A percentile compares a stretch with the other conserved stretches of the same genome.
Evolutionary conservation across 257 asterid genomes (phyloP).

Genomic region (Nicotiana attenuata): DNA sequence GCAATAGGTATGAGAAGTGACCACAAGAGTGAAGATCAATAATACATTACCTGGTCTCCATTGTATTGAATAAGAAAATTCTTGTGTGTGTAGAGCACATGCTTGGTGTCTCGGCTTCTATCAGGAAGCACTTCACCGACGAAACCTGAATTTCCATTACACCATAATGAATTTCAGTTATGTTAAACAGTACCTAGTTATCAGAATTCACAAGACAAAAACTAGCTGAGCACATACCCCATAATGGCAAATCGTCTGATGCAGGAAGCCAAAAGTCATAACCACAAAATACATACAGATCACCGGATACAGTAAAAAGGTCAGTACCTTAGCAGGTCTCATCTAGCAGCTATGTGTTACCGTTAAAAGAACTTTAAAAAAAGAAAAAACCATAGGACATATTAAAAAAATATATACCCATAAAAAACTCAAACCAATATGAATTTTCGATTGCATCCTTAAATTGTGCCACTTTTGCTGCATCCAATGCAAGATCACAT

Average conservation of each 20-base stretch:
- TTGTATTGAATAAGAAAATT: slow-evolving; percentile 59
- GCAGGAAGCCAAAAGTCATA: slow-evolving; percentile 15
- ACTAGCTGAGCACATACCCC: slow-evolving; percentile 50
- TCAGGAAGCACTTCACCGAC: slow-evolving; percentile 64
- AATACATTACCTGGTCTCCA: slow-evolving; percentile 45
- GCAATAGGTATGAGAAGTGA: background rate
- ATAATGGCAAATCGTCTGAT: slow-evolving; percentile 73
- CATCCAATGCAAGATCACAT: slow-evolving; percentile 63
- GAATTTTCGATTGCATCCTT: slow-evolving; percentile 61
- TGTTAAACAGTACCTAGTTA: slow-evolving; percentile 1
- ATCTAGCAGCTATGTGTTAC: background rate
- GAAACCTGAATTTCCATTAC: slow-evolving; percentile 36
- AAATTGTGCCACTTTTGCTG: slow-evolving; percentile 52
- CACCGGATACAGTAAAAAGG: slow-evolving; percentile 28
- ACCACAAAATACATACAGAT: slow-evolving; percentile 6
- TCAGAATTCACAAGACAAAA: background rate
- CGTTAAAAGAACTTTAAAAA: background rate
- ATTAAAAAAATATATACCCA: slow-evolving; percentile 43
- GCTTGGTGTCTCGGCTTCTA: slow-evolving; percentile 46
- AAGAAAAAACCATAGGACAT: background rate
- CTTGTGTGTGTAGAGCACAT: slow-evolving; percentile 58
- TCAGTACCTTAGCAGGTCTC: slow-evolving; percentile 2
- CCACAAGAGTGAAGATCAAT: background rate
- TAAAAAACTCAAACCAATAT: slow-evolving; percentile 66
- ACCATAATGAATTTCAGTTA: background rate